Base-by-base conservation (phyloP, 176 grass and related monocot species). In the Typha latifolia region DNA sequence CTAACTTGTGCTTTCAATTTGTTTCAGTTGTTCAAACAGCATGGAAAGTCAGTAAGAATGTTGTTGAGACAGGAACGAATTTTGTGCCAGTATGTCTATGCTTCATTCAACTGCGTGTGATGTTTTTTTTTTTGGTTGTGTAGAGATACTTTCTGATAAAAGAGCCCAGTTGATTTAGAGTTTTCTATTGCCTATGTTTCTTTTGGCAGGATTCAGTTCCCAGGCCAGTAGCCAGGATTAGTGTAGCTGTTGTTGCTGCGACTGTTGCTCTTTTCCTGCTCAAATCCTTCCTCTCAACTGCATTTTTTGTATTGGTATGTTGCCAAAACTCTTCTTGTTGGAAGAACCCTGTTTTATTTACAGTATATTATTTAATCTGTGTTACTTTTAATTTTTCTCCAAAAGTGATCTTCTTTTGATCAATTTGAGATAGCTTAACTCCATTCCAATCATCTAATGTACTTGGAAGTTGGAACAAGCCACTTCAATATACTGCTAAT, bases 201-300 rank as follows among this genome's bases (percentile, higher is more conserved):
- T 16, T 64, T 4, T 32, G 23, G 24, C 89, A 97, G 94, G 73
- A 71, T 68, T 69, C 89, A 32, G 79, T 97, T 80, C 94, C 94
- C 12, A 82, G 94, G 67, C 85, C 88, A 68, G 12, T 92, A 68
- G 94, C 94, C 63, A 90, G 78, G 76, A 89, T 92, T 63, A 84
- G 81, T 27, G 75, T 97, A 15, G 66, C 80, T 32, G 59, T 84
- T 62, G 16, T 72, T 68, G 80, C 83, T 23, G 78, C 16, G 20
- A 18, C 61, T 3, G 49, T 84, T 2, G 32, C 76, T 32, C 71
- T 97, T 61, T 86, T 97, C 70, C 66, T 97, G 37, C 52, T 92
- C 10, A 97, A 97, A 78, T 97, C 88, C 0, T 10, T 97, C 21
- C 49, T 89, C 16, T 96, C 93, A 66, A 96, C 88, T 19, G 93